Evolutionary conservation across 2,329 filamentous ascomycete genomes (phyloP).

Genomic region (Fusarium incarnatum): DNA sequence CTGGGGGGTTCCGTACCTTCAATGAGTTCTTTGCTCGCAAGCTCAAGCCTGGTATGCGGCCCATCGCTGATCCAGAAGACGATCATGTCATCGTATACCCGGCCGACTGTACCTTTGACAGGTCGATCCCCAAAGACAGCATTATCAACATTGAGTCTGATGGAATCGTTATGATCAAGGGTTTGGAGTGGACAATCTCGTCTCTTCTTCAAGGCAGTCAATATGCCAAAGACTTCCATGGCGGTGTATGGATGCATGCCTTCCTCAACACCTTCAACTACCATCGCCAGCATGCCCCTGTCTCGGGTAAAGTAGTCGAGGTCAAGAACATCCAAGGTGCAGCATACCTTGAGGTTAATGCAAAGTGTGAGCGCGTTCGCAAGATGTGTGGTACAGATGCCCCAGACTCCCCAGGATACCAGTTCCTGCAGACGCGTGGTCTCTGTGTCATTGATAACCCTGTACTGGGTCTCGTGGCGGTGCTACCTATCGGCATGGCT

Average conservation of each 20-base stretch:
- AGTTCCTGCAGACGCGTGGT: slow-evolving; percentile 15
- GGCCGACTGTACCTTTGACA: slow-evolving; percentile 12
- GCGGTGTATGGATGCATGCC: slow-evolving; percentile 16
- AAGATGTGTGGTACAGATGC: slow-evolving; percentile 5
- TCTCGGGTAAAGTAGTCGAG: slow-evolving; percentile 1
- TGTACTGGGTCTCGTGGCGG: not conserved
- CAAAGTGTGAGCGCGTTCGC: not conserved
- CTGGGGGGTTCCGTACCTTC: slow-evolving; percentile 15
- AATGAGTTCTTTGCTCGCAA: slow-evolving; percentile 16
- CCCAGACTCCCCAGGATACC: not conserved
- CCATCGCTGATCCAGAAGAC: not conserved
- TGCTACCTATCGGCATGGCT: slow-evolving; percentile 8
- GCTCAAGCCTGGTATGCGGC: slow-evolving; percentile 5
- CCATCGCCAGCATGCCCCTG: slow-evolving; percentile 4
- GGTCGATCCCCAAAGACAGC: slow-evolving; percentile 4
- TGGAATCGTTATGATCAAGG: slow-evolving; percentile 3
- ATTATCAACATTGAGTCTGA: slow-evolving; percentile 17
- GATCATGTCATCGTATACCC: slow-evolving; percentile 13
- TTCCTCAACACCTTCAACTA: slow-evolving; percentile 27
- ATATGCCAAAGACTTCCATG: slow-evolving; percentile 7
- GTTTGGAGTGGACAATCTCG: slow-evolving; percentile 2
- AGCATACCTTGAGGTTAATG: slow-evolving; percentile 6
- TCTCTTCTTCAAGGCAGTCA: slow-evolving; percentile 10
- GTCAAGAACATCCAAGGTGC: slow-evolving; percentile 17
- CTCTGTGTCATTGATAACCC: slow-evolving; percentile 15